A percentile compares a stretch with the other conserved stretches of the same genome.
Conservation (phyloP, 441 rosid species). For the Aquilaria agallochum region DNA sequence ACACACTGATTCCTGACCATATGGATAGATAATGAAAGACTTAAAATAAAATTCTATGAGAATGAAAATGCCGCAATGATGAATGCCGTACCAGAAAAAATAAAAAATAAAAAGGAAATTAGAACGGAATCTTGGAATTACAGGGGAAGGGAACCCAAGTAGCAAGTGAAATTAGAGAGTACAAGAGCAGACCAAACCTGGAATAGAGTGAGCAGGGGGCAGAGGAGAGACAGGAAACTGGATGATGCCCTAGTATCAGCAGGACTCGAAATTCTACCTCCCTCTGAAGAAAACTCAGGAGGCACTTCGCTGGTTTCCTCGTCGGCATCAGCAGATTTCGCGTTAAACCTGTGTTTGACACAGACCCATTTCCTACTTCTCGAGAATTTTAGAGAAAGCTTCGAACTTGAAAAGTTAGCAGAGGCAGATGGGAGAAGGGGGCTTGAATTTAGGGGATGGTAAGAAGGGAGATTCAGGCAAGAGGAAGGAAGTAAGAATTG, state of each 20-base stretch:
- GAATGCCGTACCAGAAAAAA: background rate
- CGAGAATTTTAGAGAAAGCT: constrained; percentile 8
- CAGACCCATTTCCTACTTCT: constrained; percentile 17
- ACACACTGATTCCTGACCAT: no score
- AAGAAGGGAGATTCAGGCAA: background rate
- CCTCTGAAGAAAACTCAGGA: constrained; percentile 3
- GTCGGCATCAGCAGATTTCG: constrained; percentile 29
- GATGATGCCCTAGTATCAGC: constrained; percentile 21
- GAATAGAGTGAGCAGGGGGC: constrained; percentile 75
- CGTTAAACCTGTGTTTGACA: constrained; percentile 17
- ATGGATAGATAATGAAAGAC: no score
- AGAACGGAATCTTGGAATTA: background rate
- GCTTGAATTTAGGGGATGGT: background rate
- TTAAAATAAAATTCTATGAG: no score
- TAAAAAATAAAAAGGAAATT: background rate
- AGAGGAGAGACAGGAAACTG: constrained; percentile 74
- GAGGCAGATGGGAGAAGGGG: constrained; percentile 2
- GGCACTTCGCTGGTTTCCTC: constrained; percentile 9
- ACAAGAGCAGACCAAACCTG: constrained; percentile 52
- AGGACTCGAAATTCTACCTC: constrained; percentile 3
- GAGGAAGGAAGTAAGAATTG: background rate
- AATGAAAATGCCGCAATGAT: no score
- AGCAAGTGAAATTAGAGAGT: background rate
- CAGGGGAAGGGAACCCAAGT: background rate
- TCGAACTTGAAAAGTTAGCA: constrained; percentile 21